phyloP scores from a whole-genome alignment of 1,284 basidiomycete species.

The Rhodofomes roseus region DNA sequence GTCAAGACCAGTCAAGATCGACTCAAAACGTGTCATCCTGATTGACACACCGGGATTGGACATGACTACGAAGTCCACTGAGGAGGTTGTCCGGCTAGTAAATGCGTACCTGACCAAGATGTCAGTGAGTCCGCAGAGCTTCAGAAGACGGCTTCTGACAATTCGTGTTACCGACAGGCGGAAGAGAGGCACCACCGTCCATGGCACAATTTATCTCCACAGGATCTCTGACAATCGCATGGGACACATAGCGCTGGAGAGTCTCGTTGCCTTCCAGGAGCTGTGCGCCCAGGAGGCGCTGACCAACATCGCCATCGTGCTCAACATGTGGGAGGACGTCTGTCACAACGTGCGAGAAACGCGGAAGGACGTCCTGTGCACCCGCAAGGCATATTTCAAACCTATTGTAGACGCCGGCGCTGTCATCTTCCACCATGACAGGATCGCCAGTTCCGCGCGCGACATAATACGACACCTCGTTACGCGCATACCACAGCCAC shows the following conservation, averaged over 20 bases:
- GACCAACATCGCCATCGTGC: constrained; percentile 39
- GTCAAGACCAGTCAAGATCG: constrained; percentile 25
- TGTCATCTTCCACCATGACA: constrained; percentile 13
- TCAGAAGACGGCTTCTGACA: neutral
- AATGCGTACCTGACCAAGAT: constrained; percentile 6
- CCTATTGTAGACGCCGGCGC: constrained; percentile 18
- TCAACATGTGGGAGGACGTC: constrained; percentile 48
- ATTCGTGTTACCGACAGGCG: constrained; percentile 3
- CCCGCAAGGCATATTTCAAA: constrained; percentile 17
- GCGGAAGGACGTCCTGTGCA: constrained; percentile 15
- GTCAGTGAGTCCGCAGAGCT: constrained; percentile 7
- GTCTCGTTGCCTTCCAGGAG: constrained; percentile 14
- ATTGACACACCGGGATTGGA: constrained; percentile 34
- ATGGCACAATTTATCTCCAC: constrained; percentile 17
- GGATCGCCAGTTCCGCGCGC: constrained; percentile 13
- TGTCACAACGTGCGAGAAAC: constrained; percentile 16
- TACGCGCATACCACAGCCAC: neutral
- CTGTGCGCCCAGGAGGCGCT: constrained; percentile 16
- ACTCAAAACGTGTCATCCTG: constrained; percentile 21
- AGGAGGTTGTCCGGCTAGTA: constrained; percentile 24
- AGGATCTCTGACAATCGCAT: constrained; percentile 19
- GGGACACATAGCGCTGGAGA: constrained; percentile 12
- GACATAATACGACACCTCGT: constrained; percentile 10
- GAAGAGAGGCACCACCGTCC: neutral
- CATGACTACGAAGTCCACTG: constrained; percentile 26